Evolutionary conservation across 2,329 filamentous ascomycete genomes (phyloP).

Genomic region (Talaromyces sp.): DNA sequence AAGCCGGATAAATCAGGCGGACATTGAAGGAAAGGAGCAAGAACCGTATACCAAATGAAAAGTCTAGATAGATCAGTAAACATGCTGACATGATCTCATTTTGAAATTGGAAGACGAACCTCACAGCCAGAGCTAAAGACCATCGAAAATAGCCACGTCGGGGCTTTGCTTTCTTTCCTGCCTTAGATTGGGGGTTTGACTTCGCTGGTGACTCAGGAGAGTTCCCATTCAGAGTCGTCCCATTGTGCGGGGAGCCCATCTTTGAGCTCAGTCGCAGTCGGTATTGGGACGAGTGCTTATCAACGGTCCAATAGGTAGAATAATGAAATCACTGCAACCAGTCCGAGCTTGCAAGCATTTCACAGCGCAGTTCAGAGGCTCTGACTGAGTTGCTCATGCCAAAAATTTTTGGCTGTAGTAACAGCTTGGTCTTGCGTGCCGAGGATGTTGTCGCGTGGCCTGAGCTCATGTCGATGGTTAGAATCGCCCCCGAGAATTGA

Average conservation of each 20-base stretch:
- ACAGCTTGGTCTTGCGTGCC: slow-evolving; percentile 4
- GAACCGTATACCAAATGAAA: slow-evolving; percentile 77
- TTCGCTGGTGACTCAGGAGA: slow-evolving; percentile 18
- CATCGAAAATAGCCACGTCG: slow-evolving; percentile 26
- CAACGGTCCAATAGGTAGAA: background rate
- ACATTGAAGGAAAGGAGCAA: slow-evolving; percentile 77
- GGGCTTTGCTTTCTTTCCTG: slow-evolving; percentile 16
- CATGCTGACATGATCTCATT: background rate
- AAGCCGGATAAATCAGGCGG: slow-evolving; percentile 65
- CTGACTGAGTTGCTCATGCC: slow-evolving; percentile 5
- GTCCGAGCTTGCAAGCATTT: background rate
- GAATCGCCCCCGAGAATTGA: background rate
- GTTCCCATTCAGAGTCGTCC: slow-evolving; percentile 18
- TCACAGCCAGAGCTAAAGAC: slow-evolving; percentile 31
- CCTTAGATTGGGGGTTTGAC: slow-evolving; percentile 13
- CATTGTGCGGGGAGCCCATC: slow-evolving; percentile 27
- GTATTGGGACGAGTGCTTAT: background rate
- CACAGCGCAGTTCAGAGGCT: background rate
- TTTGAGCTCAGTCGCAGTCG: slow-evolving; percentile 14
- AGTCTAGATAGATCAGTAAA: slow-evolving; percentile 49
- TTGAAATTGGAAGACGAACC: slow-evolving; percentile 24
- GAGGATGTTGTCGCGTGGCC: slow-evolving; percentile 7
- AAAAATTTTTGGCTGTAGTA: background rate
- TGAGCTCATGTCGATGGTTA: background rate
- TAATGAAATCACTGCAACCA: background rate